Conservation (phyloP, 75 land plant species). For the Selaginella tamariscina region DNA sequence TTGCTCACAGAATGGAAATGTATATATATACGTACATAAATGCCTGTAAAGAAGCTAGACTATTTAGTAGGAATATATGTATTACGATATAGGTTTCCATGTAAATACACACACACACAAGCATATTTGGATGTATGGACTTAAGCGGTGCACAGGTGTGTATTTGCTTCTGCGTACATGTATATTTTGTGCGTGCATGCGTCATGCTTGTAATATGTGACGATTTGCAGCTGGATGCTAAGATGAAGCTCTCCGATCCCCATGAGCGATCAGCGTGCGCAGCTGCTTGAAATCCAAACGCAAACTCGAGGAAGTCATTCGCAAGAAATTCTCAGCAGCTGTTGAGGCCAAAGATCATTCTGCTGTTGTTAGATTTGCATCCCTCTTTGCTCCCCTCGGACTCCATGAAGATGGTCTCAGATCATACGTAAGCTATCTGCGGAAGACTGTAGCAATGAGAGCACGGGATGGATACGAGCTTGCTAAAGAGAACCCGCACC, state of each 20-base stretch:
- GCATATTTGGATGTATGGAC: too few relatives aligned
- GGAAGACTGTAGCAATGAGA: slow-evolving; percentile 52
- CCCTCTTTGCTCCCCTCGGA: slow-evolving; percentile 46
- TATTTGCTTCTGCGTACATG: too few relatives aligned
- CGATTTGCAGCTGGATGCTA: not conserved
- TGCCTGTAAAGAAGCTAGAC: too few relatives aligned
- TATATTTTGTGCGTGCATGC: too few relatives aligned
- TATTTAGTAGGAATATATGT: too few relatives aligned
- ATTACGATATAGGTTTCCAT: too few relatives aligned
- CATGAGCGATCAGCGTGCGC: slow-evolving; percentile 52
- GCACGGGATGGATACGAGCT: slow-evolving; percentile 51
- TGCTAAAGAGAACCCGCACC: slow-evolving; percentile 40
- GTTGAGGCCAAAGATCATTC: slow-evolving; percentile 64
- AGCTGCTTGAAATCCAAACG: slow-evolving; percentile 34
- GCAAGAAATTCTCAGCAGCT: slow-evolving; percentile 22
- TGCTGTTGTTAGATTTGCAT: slow-evolving; percentile 45
- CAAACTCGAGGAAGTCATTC: not conserved
- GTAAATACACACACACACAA: too few relatives aligned
- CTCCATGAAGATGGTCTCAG: slow-evolving; percentile 69
- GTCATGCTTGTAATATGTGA: too few relatives aligned
- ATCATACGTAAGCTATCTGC: slow-evolving; percentile 56
- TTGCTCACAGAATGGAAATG: too few relatives aligned
- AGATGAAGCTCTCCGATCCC: too few relatives aligned
- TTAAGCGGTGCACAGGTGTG: too few relatives aligned
- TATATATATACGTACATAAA: too few relatives aligned